Evolutionary conservation across 768 basidiomycete species (phyloP), one percentile per base, ranked within the genome.

Genomic region (Suillus hirtellus): DNA sequence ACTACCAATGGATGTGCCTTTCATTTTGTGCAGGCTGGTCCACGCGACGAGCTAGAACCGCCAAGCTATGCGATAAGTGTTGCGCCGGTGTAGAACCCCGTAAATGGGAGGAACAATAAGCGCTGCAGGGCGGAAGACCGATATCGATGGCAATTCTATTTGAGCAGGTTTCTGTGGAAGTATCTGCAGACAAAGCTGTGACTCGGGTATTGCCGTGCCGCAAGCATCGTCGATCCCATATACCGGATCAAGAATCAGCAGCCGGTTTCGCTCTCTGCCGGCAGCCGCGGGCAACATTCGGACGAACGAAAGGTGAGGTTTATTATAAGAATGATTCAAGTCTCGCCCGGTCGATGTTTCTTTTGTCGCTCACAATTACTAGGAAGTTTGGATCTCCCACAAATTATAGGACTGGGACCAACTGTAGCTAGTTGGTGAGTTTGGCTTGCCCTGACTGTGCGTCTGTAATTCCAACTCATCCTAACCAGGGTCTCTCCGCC

Each of bases 401-500:
- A 49, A 49, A 14, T 7, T 49, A 1, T 7, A 27, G 15, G 15
- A 50, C 49, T 9, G 10, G 49, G 49, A 9, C 3, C 15, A 27
- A 31, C 17, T 9, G 4, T 27, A 37, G 31, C 35, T 37, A 37
- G 35, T 34, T 17, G 55, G 55, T 56, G 9, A 50, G 35, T 58
- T 37, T 46, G 46, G 10, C n/a, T 21, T 46, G 34, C 35, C 31
- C 31, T 31, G 31, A 37, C 10, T 59, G 19, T 21, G 19, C 34
- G 27, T 58, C 47, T 46, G 54, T 60, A 67, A 65, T 44, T 35
- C 43, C 50, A 60, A 44, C 21, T 47, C 46, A 40, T 27, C 37
- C 44, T 8, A 47, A 31, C 50, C 24, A 59, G 24, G 60, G 21
- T 63, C 64, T 58, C 60, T 63, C 19, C 31, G 24, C 65, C 62